Evolutionary conservation across 2,329 filamentous ascomycete species (phyloP).

Genomic region (Aquanectria penicillioides): DNA sequence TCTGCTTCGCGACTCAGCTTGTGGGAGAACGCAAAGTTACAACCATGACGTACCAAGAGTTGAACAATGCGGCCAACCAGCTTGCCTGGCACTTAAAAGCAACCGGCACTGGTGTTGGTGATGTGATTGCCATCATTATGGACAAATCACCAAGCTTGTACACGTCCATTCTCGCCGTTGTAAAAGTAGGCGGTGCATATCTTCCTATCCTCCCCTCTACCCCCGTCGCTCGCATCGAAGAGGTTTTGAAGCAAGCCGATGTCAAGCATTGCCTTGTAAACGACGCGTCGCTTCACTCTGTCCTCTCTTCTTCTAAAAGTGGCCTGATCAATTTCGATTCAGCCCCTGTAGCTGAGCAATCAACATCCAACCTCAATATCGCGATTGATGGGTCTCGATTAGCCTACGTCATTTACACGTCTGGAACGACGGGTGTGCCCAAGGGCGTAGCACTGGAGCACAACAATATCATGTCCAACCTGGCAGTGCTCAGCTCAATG

Average conservation of each 20-base stretch:
- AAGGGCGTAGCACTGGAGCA: conserved; percentile 86
- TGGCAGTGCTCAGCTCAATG: conserved; percentile 71
- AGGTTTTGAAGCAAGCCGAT: conserved; percentile 70
- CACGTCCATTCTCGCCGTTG: conserved; percentile 75
- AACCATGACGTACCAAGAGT: conserved; percentile 68
- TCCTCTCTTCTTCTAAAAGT: conserved; percentile 28
- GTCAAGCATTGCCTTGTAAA: conserved; percentile 59
- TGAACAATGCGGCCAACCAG: conserved; percentile 72
- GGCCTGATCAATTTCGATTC: conserved; percentile 48
- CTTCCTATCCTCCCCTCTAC: conserved; percentile 82
- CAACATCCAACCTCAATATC: conserved; percentile 50
- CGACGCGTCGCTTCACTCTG: conserved; percentile 26
- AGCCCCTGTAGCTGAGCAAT: conserved; percentile 40
- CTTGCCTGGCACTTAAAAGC: conserved; percentile 66
- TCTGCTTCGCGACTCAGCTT: conserved; percentile 67
- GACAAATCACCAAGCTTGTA: conserved; percentile 81
- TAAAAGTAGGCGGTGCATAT: conserved; percentile 82
- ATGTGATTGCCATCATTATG: conserved; percentile 78
- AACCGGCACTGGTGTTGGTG: conserved; percentile 58
- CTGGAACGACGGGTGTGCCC: conserved; percentile 81
- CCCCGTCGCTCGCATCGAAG: conserved; percentile 66
- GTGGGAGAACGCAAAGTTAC: conserved; percentile 42
- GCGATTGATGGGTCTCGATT: conserved; percentile 58
- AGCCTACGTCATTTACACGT: conserved; percentile 85
- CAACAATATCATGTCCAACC: conserved; percentile 78